Evolutionary conservation across 2,329 filamentous ascomycete genomes (phyloP).

Genomic region (Exophiala sideris): DNA sequence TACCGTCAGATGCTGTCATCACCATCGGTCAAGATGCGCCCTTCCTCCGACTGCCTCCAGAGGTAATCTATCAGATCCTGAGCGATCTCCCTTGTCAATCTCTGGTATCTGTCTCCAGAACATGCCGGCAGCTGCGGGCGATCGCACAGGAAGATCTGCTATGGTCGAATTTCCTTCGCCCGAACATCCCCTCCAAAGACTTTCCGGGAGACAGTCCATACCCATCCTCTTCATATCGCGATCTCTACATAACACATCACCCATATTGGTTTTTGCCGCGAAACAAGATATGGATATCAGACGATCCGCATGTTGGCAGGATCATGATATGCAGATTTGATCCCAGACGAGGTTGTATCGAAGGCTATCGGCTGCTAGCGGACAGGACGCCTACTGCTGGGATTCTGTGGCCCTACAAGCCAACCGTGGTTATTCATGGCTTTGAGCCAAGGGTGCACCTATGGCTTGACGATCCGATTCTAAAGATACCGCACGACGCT

Average conservation of each 20-base stretch:
- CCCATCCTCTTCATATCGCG: slow-evolving; percentile 62
- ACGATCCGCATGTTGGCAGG: slow-evolving; percentile 69
- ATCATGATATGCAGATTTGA: slow-evolving; percentile 76
- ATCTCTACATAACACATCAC: slow-evolving; percentile 71
- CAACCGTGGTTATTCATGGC: slow-evolving; percentile 64
- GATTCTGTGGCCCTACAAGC: slow-evolving; percentile 63
- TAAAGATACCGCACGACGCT: slow-evolving; percentile 50
- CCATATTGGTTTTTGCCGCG: slow-evolving; percentile 80
- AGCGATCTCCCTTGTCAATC: slow-evolving; percentile 62
- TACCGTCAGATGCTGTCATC: not conserved
- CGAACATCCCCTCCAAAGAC: slow-evolving; percentile 58
- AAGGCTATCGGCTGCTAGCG: slow-evolving; percentile 73
- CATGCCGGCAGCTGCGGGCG: slow-evolving; percentile 59
- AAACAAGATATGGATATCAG: slow-evolving; percentile 81
- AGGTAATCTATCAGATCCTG: slow-evolving; percentile 72
- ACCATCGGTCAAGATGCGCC: slow-evolving; percentile 16
- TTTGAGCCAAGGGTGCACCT: slow-evolving; percentile 69
- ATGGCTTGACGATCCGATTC: slow-evolving; percentile 70
- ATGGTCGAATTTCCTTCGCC: slow-evolving; percentile 69
- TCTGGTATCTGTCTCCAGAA: slow-evolving; percentile 57
- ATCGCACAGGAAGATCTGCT: slow-evolving; percentile 64
- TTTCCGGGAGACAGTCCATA: slow-evolving; percentile 46
- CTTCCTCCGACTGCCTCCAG: slow-evolving; percentile 58
- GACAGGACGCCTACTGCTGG: slow-evolving; percentile 55
- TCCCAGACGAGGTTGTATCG: slow-evolving; percentile 68